A percentile compares a stretch with the other conserved stretches of the same genome.
Evolutionary conservation across 2,329 filamentous ascomycete species (phyloP).

Genomic region (Botryotinia narcissicola): DNA sequence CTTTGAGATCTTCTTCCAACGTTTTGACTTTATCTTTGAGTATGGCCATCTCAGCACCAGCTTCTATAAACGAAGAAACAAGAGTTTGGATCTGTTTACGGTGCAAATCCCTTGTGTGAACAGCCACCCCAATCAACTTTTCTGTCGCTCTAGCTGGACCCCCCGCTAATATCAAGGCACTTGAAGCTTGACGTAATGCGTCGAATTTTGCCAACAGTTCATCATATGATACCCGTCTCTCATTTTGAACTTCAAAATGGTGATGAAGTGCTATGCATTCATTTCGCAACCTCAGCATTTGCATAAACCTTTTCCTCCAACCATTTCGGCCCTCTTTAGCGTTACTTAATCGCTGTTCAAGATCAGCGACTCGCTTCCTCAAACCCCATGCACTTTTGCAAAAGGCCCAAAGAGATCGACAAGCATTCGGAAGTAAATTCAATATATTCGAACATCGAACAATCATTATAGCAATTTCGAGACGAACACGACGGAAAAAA

Average conservation of each 20-base stretch:
- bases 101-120: constrained; percentile 1
- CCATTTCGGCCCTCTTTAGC: too few species aligned
- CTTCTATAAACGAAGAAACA: neutral
- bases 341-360: neutral
- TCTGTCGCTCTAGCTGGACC: neutral
- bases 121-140: neutral
- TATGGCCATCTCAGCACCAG: neutral
- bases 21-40: neutral
- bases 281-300: neutral
- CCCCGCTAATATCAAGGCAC: neutral
- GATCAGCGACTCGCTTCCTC: neutral
- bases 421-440: neutral
- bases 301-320: neutral
- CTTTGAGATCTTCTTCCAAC: neutral
- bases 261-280: neutral
- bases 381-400: neutral
- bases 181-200: neutral
- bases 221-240: neutral
- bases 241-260: neutral
- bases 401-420: neutral
- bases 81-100: neutral
- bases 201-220: neutral
- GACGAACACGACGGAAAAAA: neutral
- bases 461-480: neutral
- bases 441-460: too few species aligned